Evolutionary conservation across 495 filamentous ascomycete species (phyloP), one percentile per base, ranked within the genome.

Genomic region (Mycothermus thermophilus): DNA sequence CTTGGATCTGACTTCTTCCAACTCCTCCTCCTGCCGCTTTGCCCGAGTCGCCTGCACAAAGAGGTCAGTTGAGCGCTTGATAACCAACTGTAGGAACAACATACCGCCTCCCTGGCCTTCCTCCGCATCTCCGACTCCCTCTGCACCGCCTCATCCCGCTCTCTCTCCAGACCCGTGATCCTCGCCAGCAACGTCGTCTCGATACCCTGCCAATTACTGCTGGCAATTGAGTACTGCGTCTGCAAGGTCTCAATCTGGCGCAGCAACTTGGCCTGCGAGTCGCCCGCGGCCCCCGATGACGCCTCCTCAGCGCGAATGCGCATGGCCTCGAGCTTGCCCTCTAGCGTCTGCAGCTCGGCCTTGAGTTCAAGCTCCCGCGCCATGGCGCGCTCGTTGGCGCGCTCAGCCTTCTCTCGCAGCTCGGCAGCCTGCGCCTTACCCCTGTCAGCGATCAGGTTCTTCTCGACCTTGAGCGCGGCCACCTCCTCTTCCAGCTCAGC

Each of bases 151-250:
- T 96, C 88, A 47, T 96, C 88, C 28, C 86, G 64, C 48, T 99
- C 92, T 49, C 77, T 85, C 51, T 99, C 90, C 8, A 94, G 62
- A 35, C 62, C 75, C 1, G 74, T 66, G 18, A 92, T 66, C 29
- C 85, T 68, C 14, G 79, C 68, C 23, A 83, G 66, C 29, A 96
- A 58, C 1, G 81, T 86, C 9, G 80, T 72, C 45, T 99, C 88
- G 30, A 96, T 81, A 0, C 85, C 82, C 40, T 95, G 86, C 92
- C 92, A 99, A 52, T 96, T 99, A 46, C 93, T 86, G 41, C 82
- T 88, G 2, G 92, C 90, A 32, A 85, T 74, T 0, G 84, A 78
- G 55, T 99, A 93, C 56, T 99, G 92, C 4, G 80, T 88, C 58
- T 96, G 92, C 32, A 99, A 59, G 2, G 83, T 95, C 64, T 99